Base-by-base conservation (phyloP, 2,329 filamentous ascomycete genomes). In the Neoascochyta sp. region DNA sequence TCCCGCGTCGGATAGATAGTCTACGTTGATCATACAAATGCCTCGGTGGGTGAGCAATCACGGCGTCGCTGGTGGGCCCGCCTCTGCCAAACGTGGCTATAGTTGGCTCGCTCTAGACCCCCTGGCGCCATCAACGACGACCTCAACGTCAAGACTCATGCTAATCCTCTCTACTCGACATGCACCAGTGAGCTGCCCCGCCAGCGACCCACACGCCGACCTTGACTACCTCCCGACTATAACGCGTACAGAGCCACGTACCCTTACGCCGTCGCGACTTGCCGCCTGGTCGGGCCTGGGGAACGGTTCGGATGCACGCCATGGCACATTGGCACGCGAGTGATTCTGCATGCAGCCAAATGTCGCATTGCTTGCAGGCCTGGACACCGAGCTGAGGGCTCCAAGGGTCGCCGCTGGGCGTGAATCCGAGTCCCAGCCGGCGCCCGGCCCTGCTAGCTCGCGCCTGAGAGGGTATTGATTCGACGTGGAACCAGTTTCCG, bases 1-100 rank as follows among this genome's bases (percentile, higher is more conserved):
- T 55, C 51, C 54, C 54, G 53, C 38, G 35, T 52, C 45, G 45
- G 47, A 25, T 52, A 59, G 53, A 55, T 57, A 50, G 32, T 53
- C 47, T 56, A n/a, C n/a, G n/a, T n/a, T n/a, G n/a, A n/a, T n/a
- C n/a, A n/a, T n/a, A n/a, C n/a, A n/a, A n/a, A n/a, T n/a, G n/a
- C n/a, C n/a, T n/a, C n/a, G n/a, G n/a, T n/a, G n/a, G n/a, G n/a
- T n/a, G n/a, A n/a, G n/a, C n/a, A 30, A 30, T 44, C 37, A 44
- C 42, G 32, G 34, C 26, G 41, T 29, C 33, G 29, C 39, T 36
- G 41, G 34, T 33, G 35, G 35, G 34, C 29, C 29, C 18, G 26
- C 30, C 27, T 23, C 27, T 27, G 35, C 35, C 30, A 23, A 24
- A 30, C 35, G 27, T 33, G 27, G 30, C 11, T 38, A 33, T 17